A percentile compares a stretch with the other conserved stretches of the same genome.
Conservation (phyloP, 805 yeast genomes). For the Blastobotrys robertii region DNA sequence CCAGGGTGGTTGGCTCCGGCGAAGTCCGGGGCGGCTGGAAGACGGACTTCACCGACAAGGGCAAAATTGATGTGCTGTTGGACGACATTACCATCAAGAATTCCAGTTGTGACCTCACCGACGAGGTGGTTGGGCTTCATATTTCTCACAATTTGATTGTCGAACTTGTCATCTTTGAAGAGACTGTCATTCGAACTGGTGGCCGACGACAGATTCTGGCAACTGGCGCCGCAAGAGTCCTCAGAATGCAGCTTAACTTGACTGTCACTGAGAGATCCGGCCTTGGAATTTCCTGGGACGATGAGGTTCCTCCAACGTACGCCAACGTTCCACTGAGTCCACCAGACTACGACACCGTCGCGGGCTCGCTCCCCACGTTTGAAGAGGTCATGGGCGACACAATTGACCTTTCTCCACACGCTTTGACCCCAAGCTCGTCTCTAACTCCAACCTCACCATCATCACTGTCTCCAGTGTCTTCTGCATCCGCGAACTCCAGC, state of each 20-base stretch:
- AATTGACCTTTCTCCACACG: neutral
- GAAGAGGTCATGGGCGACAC: constrained; percentile 8
- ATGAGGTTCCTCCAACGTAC: constrained; percentile 96
- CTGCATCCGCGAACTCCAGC: constrained; percentile 8
- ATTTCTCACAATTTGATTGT: constrained; percentile 70
- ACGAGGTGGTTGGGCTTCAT: constrained; percentile 66
- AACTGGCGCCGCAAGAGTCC: constrained; percentile 90
- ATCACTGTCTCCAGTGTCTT: constrained; percentile 5
- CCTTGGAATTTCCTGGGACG: constrained; percentile 96
- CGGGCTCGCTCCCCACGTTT: constrained; percentile 11
- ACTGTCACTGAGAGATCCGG: constrained; percentile 84
- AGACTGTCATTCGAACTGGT: constrained; percentile 27
- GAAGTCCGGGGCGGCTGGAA: constrained; percentile 92
- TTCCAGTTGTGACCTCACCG: constrained; percentile 71
- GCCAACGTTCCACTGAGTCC: constrained; percentile 82
- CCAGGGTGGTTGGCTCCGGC: constrained; percentile 63
- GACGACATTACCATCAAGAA: constrained; percentile 32
- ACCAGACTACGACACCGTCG: constrained; percentile 53
- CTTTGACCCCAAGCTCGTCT: no score
- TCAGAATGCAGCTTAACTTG: constrained; percentile 90
- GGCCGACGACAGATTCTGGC: constrained; percentile 26
- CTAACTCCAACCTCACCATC: constrained; percentile 7
- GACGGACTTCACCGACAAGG: constrained; percentile 71
- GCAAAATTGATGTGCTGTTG: constrained; percentile 56
- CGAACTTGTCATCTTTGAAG: constrained; percentile 94